phyloP scores from a whole-genome alignment of 805 yeast genomes.

The Zygoascus ofunaensis region DNA sequence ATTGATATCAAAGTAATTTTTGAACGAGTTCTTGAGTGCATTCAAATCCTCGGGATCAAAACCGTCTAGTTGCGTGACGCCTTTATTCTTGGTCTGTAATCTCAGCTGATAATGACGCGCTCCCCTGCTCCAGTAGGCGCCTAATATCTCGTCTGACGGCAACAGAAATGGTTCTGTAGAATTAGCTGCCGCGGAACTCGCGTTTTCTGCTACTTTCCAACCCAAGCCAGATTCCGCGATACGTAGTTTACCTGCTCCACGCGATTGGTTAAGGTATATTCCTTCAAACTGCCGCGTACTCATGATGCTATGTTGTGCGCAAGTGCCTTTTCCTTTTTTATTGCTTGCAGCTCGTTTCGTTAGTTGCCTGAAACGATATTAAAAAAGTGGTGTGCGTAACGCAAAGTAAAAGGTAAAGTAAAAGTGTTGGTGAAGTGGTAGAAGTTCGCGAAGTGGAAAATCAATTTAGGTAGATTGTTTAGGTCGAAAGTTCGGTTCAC shows the following conservation, averaged over 20 bases:
- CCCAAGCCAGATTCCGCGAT: conserved; percentile 96
- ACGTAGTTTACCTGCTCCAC: conserved; percentile 79
- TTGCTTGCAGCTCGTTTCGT: too few relatives aligned
- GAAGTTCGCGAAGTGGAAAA: too few relatives aligned
- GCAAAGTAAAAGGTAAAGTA: too few relatives aligned
- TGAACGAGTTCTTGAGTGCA: conserved; percentile 72
- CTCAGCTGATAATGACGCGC: conserved; percentile 84
- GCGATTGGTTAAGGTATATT: conserved; percentile 82
- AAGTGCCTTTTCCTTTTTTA: too few relatives aligned
- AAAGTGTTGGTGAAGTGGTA: too few relatives aligned
- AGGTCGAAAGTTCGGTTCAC: too few relatives aligned
- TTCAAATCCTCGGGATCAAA: conserved; percentile 76
- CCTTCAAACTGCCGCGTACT: conserved; percentile 63
- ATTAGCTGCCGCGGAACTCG: conserved; percentile 35
- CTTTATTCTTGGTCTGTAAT: conserved; percentile 79
- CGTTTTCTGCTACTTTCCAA: conserved; percentile 65
- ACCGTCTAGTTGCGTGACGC: conserved; percentile 84
- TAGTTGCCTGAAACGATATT: too few relatives aligned
- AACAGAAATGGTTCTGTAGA: conserved; percentile 68
- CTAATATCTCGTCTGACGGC: conserved; percentile 74
- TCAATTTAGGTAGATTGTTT: too few relatives aligned
- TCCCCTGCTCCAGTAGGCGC: conserved; percentile 87
- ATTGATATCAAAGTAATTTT: conserved; percentile 59
- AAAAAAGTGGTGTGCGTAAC: too few relatives aligned
- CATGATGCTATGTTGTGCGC: neutral